Conservation (phyloP, 805 yeast species). For the Blastobotrys terrestris region DNA sequence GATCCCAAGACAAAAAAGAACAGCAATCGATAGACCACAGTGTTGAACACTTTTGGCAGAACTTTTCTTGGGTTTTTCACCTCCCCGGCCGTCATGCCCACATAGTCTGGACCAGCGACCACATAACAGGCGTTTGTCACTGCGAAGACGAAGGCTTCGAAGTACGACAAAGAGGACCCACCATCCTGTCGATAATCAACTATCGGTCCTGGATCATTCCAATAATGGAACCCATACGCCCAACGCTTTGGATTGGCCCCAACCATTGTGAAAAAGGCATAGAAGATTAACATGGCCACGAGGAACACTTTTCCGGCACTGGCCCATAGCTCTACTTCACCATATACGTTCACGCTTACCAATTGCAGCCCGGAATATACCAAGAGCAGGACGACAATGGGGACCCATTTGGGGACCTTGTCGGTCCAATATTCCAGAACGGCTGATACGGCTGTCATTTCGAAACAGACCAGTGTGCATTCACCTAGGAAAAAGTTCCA, state of each 20-base stretch:
- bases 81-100: conserved; percentile 82
- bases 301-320: conserved; percentile 67
- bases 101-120: conserved; percentile 81
- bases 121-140: conserved; percentile 68
- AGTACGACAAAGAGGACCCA: conserved; percentile 28
- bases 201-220: conserved; percentile 51
- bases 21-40: conserved; percentile 62
- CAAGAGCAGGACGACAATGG: conserved; percentile 59
- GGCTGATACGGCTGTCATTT: conserved; percentile 72
- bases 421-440: conserved; percentile 77
- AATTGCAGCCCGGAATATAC: conserved; percentile 55
- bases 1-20: conserved; percentile 69
- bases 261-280: conserved; percentile 79
- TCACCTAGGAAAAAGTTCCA: conserved; percentile 62
- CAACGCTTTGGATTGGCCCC: conserved; percentile 71
- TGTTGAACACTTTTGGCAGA: conserved; percentile 72
- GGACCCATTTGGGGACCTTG: conserved; percentile 63
- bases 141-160: conserved; percentile 61
- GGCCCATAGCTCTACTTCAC: conserved; percentile 78
- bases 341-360: conserved; percentile 68
- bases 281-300: conserved; percentile 68
- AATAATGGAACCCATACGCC: conserved; percentile 53
- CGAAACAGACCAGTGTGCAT: conserved; percentile 48
- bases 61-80: conserved; percentile 63
- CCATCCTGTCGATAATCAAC: conserved; percentile 42